phyloP scores from a whole-genome alignment of 768 basidiomycete genomes.

The Mycena chlorophos region DNA sequence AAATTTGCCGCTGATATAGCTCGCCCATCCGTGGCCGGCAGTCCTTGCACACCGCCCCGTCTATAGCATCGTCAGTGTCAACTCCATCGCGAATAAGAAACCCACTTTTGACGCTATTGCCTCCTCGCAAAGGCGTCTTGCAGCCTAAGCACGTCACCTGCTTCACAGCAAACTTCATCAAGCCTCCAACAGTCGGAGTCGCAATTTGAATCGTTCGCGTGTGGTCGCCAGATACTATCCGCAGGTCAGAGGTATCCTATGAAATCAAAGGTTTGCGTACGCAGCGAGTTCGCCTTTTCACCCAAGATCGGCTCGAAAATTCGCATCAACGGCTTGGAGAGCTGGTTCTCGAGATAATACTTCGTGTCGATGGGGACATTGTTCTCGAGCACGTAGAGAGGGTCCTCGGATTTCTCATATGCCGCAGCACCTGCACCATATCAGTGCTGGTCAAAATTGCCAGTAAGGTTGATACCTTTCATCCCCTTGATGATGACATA shows the following conservation, averaged over 20 bases:
- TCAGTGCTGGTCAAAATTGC: neutral
- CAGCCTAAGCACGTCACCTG: constrained; percentile 94
- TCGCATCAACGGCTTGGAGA: constrained; percentile 93
- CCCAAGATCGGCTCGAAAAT: constrained; percentile 98
- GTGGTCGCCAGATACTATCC: constrained; percentile 89
- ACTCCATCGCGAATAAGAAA: neutral
- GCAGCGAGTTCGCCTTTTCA: constrained; percentile 80
- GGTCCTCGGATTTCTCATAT: constrained; percentile 98
- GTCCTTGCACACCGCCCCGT: constrained; percentile 92
- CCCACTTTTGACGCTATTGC: constrained; percentile 74
- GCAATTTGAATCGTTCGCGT: constrained; percentile 95
- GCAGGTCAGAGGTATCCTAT: constrained; percentile 7
- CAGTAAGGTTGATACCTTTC: constrained; percentile 58
- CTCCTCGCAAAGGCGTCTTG: constrained; percentile 80
- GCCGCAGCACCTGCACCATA: constrained; percentile 84
- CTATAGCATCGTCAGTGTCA: constrained; percentile 37
- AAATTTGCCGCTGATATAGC: constrained; percentile 88
- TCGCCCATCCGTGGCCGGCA: constrained; percentile 85
- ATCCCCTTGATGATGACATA: constrained; percentile 98
- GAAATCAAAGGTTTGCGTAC: constrained; percentile 46
- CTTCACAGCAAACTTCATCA: constrained; percentile 99
- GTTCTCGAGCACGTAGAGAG: constrained; percentile 95
- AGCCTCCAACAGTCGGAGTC: constrained; percentile 91
- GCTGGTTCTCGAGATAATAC: constrained; percentile 97
- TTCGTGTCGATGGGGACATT: constrained; percentile 97